These are phyloP conservation scores for Physcomitrellopsis africana DNA, from an alignment of 225 moss, liverwort and hornwort species.

Conservation along the genomic window DNA sequence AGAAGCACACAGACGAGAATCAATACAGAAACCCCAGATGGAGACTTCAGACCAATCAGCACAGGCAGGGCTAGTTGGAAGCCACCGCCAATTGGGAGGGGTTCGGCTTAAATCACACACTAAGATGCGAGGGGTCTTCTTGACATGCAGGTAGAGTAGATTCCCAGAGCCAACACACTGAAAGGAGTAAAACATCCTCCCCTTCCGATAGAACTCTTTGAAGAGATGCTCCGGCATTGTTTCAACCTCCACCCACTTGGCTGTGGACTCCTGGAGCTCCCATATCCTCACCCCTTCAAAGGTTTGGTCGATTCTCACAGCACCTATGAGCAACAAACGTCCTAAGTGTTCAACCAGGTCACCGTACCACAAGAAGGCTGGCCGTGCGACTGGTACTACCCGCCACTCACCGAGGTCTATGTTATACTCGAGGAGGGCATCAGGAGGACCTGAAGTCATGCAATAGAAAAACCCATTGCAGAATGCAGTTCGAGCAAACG, in stretches of 20 bases:
- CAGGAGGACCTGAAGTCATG: conserved; percentile 67
- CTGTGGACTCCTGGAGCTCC: conserved; percentile 48
- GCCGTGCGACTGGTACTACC: conserved; percentile 53
- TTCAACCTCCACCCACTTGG: conserved; percentile 55
- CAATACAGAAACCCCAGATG: conserved; percentile 67
- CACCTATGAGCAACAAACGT: conserved; percentile 50
- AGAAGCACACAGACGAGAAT: conserved; percentile 53
- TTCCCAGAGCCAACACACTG: conserved; percentile 63
- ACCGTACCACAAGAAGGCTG: conserved; percentile 60
- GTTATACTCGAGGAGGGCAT: conserved; percentile 57
- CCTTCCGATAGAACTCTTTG: conserved; percentile 60
- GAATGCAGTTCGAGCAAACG: conserved; percentile 61
- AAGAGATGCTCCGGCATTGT: conserved; percentile 63
- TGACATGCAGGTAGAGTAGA: conserved; percentile 62
- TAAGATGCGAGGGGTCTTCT: conserved; percentile 59
- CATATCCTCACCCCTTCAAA: conserved; percentile 67
- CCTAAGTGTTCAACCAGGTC: conserved; percentile 56
- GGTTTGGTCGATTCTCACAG: conserved; percentile 55
- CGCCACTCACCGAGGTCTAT: conserved; percentile 52
- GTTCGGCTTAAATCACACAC: conserved; percentile 49
- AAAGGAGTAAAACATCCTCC: conserved; percentile 68
- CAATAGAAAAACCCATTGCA: conserved; percentile 61
- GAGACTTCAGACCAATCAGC: conserved; percentile 71
- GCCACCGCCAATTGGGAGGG: conserved; percentile 57
- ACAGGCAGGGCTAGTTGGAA: conserved; percentile 57